phyloP scores from a whole-genome alignment of 2,329 filamentous ascomycete species.

The Juglanconis oblonga region DNA sequence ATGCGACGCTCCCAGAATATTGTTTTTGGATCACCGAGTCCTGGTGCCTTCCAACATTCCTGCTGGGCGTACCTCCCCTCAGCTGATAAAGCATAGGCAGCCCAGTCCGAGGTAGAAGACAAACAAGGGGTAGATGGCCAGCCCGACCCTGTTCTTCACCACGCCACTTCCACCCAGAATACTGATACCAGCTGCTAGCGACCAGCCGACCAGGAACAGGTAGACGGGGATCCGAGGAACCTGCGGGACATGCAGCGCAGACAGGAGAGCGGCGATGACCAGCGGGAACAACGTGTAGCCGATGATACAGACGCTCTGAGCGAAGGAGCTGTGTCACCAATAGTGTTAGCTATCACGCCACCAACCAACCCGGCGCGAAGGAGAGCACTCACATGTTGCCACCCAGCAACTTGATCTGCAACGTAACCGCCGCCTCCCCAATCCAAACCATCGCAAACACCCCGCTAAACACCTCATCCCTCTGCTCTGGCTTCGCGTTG shows the following conservation, averaged over 20 bases:
- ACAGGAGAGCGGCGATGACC: conserved; percentile 87
- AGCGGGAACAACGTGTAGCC: conserved; percentile 97
- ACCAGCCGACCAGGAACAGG: conserved; percentile 84
- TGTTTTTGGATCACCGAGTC: not conserved
- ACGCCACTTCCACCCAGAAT: conserved; percentile 95
- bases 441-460: conserved; percentile 98
- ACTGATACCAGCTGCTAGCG: conserved; percentile 89
- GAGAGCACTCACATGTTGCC: conserved; percentile 79
- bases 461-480: conserved; percentile 86
- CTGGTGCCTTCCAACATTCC: not conserved
- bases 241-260: conserved; percentile 73
- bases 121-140: conserved; percentile 92
- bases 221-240: conserved; percentile 90
- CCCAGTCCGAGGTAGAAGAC: conserved; percentile 93
- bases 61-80: conserved; percentile 26
- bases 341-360: conserved; percentile 3
- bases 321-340: conserved; percentile 71
- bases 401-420: conserved; percentile 94
- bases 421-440: conserved; percentile 91
- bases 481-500: conserved; percentile 74
- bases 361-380: conserved; percentile 19
- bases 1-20: not conserved
- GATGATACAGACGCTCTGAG: conserved; percentile 96
- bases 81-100: conserved; percentile 97
- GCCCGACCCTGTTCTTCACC: conserved; percentile 86